These are phyloP conservation scores for Pugionium dolabratum DNA, from an alignment of 345 rosid species.

Conservation along the genomic window DNA sequence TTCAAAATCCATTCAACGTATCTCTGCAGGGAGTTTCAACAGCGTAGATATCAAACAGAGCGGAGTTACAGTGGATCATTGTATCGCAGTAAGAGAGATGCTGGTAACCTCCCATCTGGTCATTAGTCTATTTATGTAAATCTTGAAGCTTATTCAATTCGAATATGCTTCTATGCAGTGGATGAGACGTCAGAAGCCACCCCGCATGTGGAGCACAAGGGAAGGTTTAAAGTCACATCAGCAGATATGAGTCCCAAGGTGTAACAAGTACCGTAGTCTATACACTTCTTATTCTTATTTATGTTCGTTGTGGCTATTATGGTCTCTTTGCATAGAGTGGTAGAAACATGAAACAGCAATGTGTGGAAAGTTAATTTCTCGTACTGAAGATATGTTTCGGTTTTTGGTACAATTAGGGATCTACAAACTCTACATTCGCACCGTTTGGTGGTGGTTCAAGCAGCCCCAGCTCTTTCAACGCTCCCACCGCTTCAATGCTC, in stretches of 20 bases:
- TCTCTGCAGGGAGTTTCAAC: constrained; percentile 61
- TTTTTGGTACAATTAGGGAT: constrained; percentile 54
- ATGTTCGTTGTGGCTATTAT: constrained; percentile 6
- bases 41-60: constrained; percentile 58
- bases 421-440: constrained; percentile 50
- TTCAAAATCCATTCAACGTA: constrained; percentile 33
- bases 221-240: constrained; percentile 88
- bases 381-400: constrained; percentile 19
- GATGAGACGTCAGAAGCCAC: constrained; percentile 74
- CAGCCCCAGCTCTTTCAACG: constrained; percentile 51
- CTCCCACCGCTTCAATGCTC: constrained; percentile 52
- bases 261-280: constrained; percentile 28
- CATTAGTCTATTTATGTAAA: constrained; percentile 46
- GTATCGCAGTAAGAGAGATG: constrained; percentile 65
- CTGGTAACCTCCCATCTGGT: constrained; percentile 43
- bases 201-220: constrained; percentile 76
- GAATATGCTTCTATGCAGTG: constrained; percentile 39
- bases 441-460: constrained; percentile 53
- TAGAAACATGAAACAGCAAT: constrained; percentile 5
- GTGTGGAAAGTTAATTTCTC: constrained; percentile 4
- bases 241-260: constrained; percentile 91
- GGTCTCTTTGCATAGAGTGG: background rate
- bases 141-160: constrained; percentile 13
- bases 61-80: constrained; percentile 78
- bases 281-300: background rate